phyloP scores from a whole-genome alignment of 768 basidiomycete genomes.

The Cubamyces lactineus region DNA sequence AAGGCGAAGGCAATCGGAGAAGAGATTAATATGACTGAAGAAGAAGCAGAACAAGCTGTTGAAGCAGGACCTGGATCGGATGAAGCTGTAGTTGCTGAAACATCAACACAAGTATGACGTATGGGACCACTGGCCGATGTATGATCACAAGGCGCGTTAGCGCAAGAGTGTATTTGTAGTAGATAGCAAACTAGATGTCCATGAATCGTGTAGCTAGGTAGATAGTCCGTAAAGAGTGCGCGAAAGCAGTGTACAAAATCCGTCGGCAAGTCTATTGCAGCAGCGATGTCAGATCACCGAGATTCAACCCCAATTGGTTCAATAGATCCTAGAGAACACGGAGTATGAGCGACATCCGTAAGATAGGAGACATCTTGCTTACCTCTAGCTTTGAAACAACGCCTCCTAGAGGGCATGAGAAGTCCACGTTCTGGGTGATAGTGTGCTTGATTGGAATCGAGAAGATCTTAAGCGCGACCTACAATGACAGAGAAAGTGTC shows the following conservation, averaged over 20 bases:
- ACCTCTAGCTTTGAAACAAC: conserved; percentile 36
- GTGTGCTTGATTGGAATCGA: conserved; percentile 68
- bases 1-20: conserved; percentile 30
- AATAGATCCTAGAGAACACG: conserved; percentile 6
- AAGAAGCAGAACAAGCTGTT: conserved; percentile 23
- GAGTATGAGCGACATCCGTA: neutral
- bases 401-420: conserved; percentile 62
- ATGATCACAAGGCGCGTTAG: neutral
- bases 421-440: conserved; percentile 61
- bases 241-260: neutral
- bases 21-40: conserved; percentile 27
- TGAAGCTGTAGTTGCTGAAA: neutral
- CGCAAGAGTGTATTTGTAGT: conserved; percentile 5
- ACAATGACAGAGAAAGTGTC: neutral
- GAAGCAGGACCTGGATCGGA: conserved; percentile 8
- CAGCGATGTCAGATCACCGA: conserved; percentile 10
- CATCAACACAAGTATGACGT: neutral
- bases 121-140: neutral
- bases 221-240: conserved; percentile 13
- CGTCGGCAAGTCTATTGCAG: neutral
- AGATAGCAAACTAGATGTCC: conserved; percentile 13
- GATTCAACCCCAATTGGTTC: conserved; percentile 18
- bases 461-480: conserved; percentile 71
- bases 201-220: conserved; percentile 13
- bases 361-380: conserved; percentile 8